Base-by-base conservation (phyloP, 768 basidiomycete species). In the Chlorophyllum brunneum region DNA sequence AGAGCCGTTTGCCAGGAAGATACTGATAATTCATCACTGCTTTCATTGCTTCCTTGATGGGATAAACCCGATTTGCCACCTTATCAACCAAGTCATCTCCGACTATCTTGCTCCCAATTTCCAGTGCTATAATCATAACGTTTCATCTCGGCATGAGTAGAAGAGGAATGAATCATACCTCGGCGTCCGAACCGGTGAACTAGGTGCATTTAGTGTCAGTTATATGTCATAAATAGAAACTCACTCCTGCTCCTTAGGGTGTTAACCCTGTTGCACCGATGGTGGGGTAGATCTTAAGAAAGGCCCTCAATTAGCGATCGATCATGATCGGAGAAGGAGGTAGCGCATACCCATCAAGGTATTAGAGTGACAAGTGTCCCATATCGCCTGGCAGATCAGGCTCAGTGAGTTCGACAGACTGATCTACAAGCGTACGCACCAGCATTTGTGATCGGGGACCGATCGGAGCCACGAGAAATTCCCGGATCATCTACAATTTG, bases 321-420 rank as follows among this genome's bases (percentile, higher is more conserved):
- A 46, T 34, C 45, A 20, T 34, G 45, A 34, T 46, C 45, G 45
- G n/a, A n/a, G n/a, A n/a, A n/a, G n/a, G n/a, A 46, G 22, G 6
- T 3, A 34, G 31, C 9, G 3, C 45, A 7, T 33, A 46, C 45
- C 45, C 45, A 34, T 46, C 4, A 46, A 33, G n/a, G 45, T 46
- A 20, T 46, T 46, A 4, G 30, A 46, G 22, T 46, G 45, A 34
- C 45, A 46, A 23, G 45, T 23, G n/a, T 46, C 45, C 31, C 16
- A 46, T 30, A 33, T 34, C 34, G 45, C 45, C 45, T 46, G 15
- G 34, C 18, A 33, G 45, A 46, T 46, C 1, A 34, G 3, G 22
- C 31, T 34, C 45, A 46, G 18, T 31, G 6, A 22, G 22, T 11
- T 34, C 6, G 11, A 34, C 27, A 18, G 31, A 22, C 18, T 15